phyloP scores from a whole-genome alignment of 2,329 filamentous ascomycete genomes.

The Bipolaris sorokiniana region DNA sequence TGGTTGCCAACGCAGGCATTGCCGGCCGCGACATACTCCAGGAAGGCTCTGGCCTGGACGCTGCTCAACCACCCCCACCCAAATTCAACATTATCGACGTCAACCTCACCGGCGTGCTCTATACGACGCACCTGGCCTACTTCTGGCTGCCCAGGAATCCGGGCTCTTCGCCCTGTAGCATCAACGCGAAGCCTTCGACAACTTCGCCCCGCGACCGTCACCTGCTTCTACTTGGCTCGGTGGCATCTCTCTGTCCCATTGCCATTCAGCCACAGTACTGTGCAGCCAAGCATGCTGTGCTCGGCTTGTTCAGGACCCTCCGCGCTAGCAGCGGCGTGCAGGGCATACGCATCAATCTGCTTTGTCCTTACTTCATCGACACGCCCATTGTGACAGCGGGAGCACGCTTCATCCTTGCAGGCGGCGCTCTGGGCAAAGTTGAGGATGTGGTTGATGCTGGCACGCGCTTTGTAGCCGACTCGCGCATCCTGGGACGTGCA shows the following conservation, averaged over 20 bases:
- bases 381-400: conserved; percentile 62
- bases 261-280: conserved; percentile 60
- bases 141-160: conserved; percentile 63
- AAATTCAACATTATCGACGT: conserved; percentile 63
- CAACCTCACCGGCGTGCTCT: conserved; percentile 68
- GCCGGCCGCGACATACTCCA: conserved; percentile 57
- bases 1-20: conserved; percentile 72
- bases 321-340: conserved; percentile 56
- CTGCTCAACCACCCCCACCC: conserved; percentile 57
- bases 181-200: conserved; percentile 37
- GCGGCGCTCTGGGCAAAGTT: conserved; percentile 59
- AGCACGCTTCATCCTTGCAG: conserved; percentile 62
- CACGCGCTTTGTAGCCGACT: conserved; percentile 66
- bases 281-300: conserved; percentile 69
- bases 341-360: conserved; percentile 67
- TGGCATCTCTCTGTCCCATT: conserved; percentile 60
- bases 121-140: conserved; percentile 69
- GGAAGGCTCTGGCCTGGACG: conserved; percentile 53
- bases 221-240: conserved; percentile 67
- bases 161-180: conserved; percentile 46
- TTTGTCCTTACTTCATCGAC: conserved; percentile 71
- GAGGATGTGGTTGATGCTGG: conserved; percentile 69
- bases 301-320: conserved; percentile 68
- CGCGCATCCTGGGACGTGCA: conserved; percentile 61
- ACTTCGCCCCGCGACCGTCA: conserved; percentile 59